Percentiles rank a stretch among this genome's conserved stretches.
Evolutionary conservation across 345 rosid species (phyloP).

Genomic region (Anacardium occidentale): DNA sequence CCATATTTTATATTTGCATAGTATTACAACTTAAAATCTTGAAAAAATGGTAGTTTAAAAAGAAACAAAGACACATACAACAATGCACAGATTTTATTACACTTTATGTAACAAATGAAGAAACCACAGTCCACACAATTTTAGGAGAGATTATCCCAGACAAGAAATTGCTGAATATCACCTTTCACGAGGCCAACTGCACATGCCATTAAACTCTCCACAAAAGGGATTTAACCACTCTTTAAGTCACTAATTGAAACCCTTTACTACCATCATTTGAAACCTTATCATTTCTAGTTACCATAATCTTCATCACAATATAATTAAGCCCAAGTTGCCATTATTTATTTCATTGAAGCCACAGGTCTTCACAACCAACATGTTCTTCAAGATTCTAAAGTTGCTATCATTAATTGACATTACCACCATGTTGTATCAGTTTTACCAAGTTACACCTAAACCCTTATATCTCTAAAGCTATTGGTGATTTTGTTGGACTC

Average conservation of each 20-base stretch:
- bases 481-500: not conserved
- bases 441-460: not conserved
- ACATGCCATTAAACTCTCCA: not conserved
- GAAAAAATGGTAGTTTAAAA: not conserved
- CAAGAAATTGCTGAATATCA: not conserved
- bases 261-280: not conserved
- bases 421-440: not conserved
- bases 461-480: not conserved
- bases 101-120: not conserved
- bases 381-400: not conserved
- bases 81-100: too few relatives aligned
- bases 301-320: too few relatives aligned
- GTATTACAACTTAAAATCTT: not conserved
- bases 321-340: not conserved
- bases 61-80: too few relatives aligned
- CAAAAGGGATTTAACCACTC: not conserved
- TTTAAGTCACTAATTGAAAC: not conserved
- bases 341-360: not conserved
- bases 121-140: not conserved
- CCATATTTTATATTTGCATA: not conserved
- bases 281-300: too few relatives aligned
- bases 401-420: not conserved
- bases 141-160: not conserved
- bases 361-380: not conserved
- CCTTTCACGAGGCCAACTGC: conserved; percentile 2